Base-by-base conservation (phyloP, 139 green algal species). In the Mesotaenium endlicherianum region DNA sequence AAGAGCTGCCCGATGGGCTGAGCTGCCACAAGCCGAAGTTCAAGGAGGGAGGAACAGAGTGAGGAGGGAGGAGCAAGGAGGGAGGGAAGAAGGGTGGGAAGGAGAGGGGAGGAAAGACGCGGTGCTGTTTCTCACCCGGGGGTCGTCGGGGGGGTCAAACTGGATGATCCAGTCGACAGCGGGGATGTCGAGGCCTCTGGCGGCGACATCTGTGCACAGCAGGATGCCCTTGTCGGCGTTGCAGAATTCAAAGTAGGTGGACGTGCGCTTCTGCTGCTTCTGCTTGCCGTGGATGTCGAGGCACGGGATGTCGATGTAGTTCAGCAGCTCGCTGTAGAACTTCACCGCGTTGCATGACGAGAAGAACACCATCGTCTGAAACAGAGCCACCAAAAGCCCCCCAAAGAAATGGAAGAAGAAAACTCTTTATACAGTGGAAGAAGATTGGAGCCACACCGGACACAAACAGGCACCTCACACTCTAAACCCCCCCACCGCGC, bases 121-220 rank as follows among this genome's bases (percentile, higher is more conserved):
- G n/a, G n/a, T n/a, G n/a, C n/a, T n/a, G 8, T n/a, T 14, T 72
- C 79, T 45, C 60, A 85, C 79, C 79, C 59, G 76, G 11, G 95
- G 96, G 83, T 99, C 96, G 76, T 98, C 95, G 3, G 96, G 96
- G 0, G 95, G 96, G 88, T 98, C 96, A 69, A 94, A 98, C 92
- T 99, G 96, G 30, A 99, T 97, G 90, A 98, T 99, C 95, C 96
- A 98, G 86, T 98, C 96, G 8, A 92, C 89, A 77, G 67, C 87
- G 17, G 95, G 95, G 86, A 98, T 98, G 89, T 98, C 95, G 17
- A 98, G 88, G n/a, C 95, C 95, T 36, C 96, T 89, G 0, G 96
- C 96, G 2, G 96, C 96, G n/a, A 99, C 96, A 85, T 99, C 96
- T 1, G 96, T 99, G 82, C 95, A 98, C 57, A 99, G 90, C 86